A percentile compares a stretch with the other conserved stretches of the same genome.
Conservation (phyloP, 2,329 filamentous ascomycete genomes). For the Zymoseptoria brevis region DNA sequence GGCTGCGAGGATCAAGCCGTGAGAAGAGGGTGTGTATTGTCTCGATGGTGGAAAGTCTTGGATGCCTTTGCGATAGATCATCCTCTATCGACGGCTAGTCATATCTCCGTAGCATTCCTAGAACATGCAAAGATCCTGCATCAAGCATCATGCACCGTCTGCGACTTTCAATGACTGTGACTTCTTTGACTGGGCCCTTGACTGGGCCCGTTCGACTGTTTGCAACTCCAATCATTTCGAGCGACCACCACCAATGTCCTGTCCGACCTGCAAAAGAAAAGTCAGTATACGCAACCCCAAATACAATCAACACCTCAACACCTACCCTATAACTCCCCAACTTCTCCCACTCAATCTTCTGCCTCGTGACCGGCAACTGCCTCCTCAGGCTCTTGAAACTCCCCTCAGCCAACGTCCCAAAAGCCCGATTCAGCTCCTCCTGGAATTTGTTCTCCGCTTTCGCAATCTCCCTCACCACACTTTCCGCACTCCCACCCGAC, state of each 20-base stretch:
- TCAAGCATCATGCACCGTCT: neutral
- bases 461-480: conserved; percentile 71
- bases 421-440: conserved; percentile 88
- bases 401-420: conserved; percentile 80
- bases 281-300: conserved; percentile 5
- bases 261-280: conserved; percentile 31
- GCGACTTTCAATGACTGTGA: neutral
- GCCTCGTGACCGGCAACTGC: conserved; percentile 89
- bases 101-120: neutral
- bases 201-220: neutral
- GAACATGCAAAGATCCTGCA: neutral
- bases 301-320: conserved; percentile 15
- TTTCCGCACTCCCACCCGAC: conserved; percentile 53
- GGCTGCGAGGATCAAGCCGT: conserved; percentile 22
- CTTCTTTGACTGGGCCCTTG: neutral
- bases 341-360: conserved; percentile 99
- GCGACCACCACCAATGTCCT: conserved; percentile 45
- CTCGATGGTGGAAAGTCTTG: neutral
- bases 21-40: neutral
- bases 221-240: conserved; percentile 24
- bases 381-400: conserved; percentile 89
- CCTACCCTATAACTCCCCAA: conserved; percentile 81
- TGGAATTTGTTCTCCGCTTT: conserved; percentile 84
- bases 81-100: neutral
- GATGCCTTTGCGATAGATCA: neutral